Evolutionary conservation across 2,329 filamentous ascomycete genomes (phyloP).

Genomic region (Microdochium bolleyi): DNA sequence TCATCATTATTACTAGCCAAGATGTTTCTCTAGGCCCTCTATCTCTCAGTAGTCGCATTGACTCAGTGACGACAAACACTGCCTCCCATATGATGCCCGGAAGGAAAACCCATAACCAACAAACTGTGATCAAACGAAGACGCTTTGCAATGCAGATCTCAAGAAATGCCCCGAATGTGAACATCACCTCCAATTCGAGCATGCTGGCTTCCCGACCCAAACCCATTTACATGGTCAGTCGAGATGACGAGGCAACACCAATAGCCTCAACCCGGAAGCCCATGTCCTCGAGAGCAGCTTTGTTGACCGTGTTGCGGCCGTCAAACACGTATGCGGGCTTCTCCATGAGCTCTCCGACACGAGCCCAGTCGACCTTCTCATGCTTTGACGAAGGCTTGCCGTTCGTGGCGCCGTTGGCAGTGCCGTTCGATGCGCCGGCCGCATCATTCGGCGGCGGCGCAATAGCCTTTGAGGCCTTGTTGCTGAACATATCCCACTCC

Average conservation of each 20-base stretch:
- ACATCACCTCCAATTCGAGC: too few species aligned
- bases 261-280: slow-evolving; percentile 1
- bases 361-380: not conserved
- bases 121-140: too few species aligned
- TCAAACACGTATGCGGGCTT: slow-evolving; percentile 1
- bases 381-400: not conserved
- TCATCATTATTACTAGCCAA: too few species aligned
- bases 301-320: slow-evolving; percentile 1
- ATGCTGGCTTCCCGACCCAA: too few species aligned
- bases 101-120: too few species aligned
- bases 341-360: not conserved
- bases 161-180: too few species aligned
- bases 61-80: too few species aligned
- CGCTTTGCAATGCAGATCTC: too few species aligned
- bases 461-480: slow-evolving; percentile 3
- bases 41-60: too few species aligned
- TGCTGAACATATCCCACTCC: slow-evolving; percentile 36
- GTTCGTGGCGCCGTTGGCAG: not conserved
- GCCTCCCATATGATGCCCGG: too few species aligned
- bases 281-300: not conserved
- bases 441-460: not conserved
- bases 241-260: not conserved
- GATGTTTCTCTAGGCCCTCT: too few species aligned
- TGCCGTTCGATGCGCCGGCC: not conserved
- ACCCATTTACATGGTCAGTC: not conserved